Conservation (phyloP, 2,329 filamentous ascomycete genomes). For the Calycina herbarum region DNA sequence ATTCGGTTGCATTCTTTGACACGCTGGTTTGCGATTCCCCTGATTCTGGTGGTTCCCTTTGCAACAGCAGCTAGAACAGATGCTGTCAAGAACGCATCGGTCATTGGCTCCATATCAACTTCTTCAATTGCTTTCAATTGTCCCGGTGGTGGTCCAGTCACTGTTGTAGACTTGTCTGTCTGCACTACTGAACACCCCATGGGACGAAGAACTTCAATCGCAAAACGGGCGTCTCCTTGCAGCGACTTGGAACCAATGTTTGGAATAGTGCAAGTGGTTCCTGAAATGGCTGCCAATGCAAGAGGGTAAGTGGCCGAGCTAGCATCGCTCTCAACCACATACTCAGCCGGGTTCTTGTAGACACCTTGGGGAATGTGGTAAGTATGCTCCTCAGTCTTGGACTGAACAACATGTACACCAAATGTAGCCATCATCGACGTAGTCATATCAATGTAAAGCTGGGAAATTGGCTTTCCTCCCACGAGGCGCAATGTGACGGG, state of each 20-base stretch:
- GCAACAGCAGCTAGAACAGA: constrained; percentile 91
- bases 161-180: constrained; percentile 81
- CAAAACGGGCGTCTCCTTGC: constrained; percentile 93
- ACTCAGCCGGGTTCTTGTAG: constrained; percentile 82
- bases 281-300: constrained; percentile 91
- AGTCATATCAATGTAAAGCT: constrained; percentile 98
- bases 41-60: constrained; percentile 78
- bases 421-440: constrained; percentile 96
- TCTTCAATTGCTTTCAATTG: constrained; percentile 72
- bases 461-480: constrained; percentile 96
- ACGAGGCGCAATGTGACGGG: constrained; percentile 87
- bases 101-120: constrained; percentile 99
- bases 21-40: constrained; percentile 93
- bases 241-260: constrained; percentile 93
- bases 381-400: constrained; percentile 77
- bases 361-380: constrained; percentile 87
- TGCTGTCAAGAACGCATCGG: constrained; percentile 94
- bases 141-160: constrained; percentile 80
- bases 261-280: constrained; percentile 91
- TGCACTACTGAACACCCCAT: constrained; percentile 95
- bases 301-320: constrained; percentile 97
- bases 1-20: constrained; percentile 99
- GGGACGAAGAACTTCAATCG: constrained; percentile 80
- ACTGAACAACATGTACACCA: constrained; percentile 77
- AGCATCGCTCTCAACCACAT: constrained; percentile 93